Base-by-base conservation (phyloP, 345 rosid genomes). In the Alliaria petiolata region DNA sequence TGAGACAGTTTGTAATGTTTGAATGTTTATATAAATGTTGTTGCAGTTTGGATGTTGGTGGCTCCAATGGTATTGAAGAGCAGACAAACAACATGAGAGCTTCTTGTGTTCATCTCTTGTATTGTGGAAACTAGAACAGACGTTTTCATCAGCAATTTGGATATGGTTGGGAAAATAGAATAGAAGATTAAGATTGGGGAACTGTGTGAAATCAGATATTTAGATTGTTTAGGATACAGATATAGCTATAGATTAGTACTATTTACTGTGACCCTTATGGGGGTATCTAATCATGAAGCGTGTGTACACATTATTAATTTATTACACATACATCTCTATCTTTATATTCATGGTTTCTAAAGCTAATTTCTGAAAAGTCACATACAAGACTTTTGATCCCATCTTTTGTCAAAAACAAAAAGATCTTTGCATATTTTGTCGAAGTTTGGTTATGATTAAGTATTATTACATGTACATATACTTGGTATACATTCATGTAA, bases 21-120 rank as follows among this genome's bases (percentile, higher is more conserved):
- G 15, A 40, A 60, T 60, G 30, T 46, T 47, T 15, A 39, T 28
- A 52, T 33, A 8, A 38, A 46, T 36, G 26, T 51, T 65, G 52
- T 76, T 65, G 82, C 87, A 90, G 98, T 93, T 72, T 93, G 97
- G 98, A 93, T 90, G 93, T 80, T 89, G 61, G 87, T 86, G 30
- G 88, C 91, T 72, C 96, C 96, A 45, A 57, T 87, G 30, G 71
- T 93, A 40, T 69, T 92, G 77, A 86, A 79, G 77, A 28, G 70
- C 53, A 62, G 89, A 76, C 83, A 67, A 76, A 64, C 82, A 33
- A 77, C 74, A 50, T 65, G 52, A 74, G 43, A 55, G 82, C 6
- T 50, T 38, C 10, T 59, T 58, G 72, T 68, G 25, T 46, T 44
- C 40, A 17, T 20, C 69, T 35, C 26, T n/a, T 49, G 16, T n/a